Conservation (phyloP, 768 basidiomycete genomes). For the Boletus speciosus region DNA sequence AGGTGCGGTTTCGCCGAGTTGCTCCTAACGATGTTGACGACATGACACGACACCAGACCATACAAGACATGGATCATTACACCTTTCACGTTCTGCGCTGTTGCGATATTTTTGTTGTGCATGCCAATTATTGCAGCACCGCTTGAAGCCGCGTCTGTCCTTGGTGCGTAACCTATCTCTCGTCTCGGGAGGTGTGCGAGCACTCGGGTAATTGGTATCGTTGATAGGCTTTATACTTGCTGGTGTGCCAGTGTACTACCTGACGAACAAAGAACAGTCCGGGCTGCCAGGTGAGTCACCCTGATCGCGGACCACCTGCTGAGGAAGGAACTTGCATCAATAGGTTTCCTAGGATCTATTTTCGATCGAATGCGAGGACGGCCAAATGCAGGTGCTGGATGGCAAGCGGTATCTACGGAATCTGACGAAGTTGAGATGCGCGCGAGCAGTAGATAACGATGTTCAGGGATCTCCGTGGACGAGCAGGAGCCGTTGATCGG, state of each 20-base stretch:
- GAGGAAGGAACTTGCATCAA: background rate
- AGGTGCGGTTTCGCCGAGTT: conserved; percentile 41
- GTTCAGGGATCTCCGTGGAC: background rate
- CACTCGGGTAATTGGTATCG: background rate
- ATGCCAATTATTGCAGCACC: conserved; percentile 97
- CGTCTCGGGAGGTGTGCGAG: background rate
- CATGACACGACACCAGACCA: conserved; percentile 49
- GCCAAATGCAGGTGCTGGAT: conserved; percentile 56
- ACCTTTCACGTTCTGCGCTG: conserved; percentile 84
- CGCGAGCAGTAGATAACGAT: conserved; percentile 9
- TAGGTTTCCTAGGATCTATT: conserved; percentile 42
- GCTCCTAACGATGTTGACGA: background rate
- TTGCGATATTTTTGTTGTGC: conserved; percentile 58
- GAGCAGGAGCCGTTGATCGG: background rate
- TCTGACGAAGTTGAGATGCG: conserved; percentile 62
- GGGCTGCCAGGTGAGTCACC: conserved; percentile 36
- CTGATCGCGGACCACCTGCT: background rate
- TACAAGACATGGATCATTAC: conserved; percentile 92
- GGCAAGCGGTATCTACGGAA: conserved; percentile 75
- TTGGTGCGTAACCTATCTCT: conserved; percentile 50
- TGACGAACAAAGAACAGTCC: conserved; percentile 57
- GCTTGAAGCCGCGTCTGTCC: conserved; percentile 77
- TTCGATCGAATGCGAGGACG: conserved; percentile 50
- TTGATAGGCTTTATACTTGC: conserved; percentile 67
- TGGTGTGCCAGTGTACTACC: conserved; percentile 80